phyloP scores from a whole-genome alignment of 2,329 filamentous ascomycete species.

The Arthrobotrys sinensis region DNA sequence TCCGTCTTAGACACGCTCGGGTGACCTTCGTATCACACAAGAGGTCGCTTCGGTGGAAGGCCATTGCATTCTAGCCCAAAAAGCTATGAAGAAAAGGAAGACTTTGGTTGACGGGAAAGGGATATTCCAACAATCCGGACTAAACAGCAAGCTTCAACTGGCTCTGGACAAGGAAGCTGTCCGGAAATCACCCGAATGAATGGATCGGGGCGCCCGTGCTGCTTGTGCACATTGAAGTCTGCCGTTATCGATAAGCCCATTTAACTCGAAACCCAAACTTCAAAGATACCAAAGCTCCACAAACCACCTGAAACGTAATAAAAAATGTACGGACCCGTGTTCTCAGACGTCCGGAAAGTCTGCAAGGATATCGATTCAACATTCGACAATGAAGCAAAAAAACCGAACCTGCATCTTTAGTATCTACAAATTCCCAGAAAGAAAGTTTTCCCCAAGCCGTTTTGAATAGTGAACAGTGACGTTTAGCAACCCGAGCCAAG shows the following conservation, averaged over 20 bases:
- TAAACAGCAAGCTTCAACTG: constrained; percentile 22
- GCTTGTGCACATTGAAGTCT: background rate
- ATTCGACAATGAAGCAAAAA: constrained; percentile 3
- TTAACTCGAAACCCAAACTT: background rate
- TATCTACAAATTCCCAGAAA: constrained; percentile 9
- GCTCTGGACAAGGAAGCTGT: background rate
- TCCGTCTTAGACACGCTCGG: constrained; percentile 60
- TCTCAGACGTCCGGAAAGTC: background rate
- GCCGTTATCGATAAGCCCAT: constrained; percentile 51
- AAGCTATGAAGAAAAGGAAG: constrained; percentile 8
- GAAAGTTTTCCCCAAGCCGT: constrained; percentile 21
- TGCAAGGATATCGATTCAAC: constrained; percentile 21
- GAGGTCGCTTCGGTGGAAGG: constrained; percentile 28
- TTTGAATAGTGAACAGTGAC: constrained; percentile 44
- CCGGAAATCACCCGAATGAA: constrained; percentile 46
- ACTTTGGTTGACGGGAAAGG: constrained; percentile 23
- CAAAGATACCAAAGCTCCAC: constrained; percentile 2
- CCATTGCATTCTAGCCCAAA: constrained; percentile 34
- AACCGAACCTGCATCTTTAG: constrained; percentile 22
- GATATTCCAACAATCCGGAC: constrained; percentile 43
- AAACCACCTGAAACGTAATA: constrained; percentile 25
- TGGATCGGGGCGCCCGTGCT: constrained; percentile 3
- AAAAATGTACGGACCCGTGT: constrained; percentile 10
- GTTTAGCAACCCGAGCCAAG: constrained; percentile 35
- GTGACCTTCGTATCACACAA: constrained; percentile 59